Evolutionary conservation across 306 rosid genomes (phyloP), one percentile per base, ranked within the genome.

Genomic region (Styphnolobium japonicum): DNA sequence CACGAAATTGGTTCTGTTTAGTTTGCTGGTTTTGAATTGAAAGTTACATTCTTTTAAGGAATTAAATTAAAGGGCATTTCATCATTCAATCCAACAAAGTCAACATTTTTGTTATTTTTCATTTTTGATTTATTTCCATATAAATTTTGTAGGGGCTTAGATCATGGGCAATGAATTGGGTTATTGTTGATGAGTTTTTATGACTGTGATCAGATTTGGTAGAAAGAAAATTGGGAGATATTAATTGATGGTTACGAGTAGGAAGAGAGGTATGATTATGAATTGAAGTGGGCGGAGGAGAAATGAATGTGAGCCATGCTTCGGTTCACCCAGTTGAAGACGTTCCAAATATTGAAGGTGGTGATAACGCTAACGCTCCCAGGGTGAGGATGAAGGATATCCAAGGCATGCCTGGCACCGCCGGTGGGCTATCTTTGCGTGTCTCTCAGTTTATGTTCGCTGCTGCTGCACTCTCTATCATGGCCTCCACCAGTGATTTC

Each of bases 321-420:
- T 88, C 96, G 85, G 90, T 95, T 88, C 98, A 92, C 76, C 97
- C 98, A 6, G 86, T 83, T 43, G 96, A 92, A 52, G 92, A 82
- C 15, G 79, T 64, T 3, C 88, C 95, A 64, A 84, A 85, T 4
- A 91, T 83, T 48, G 89, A 86, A 36, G 96, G 78, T 18, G 84
- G 69, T 49, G 85, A 9, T 14, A 81, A 76, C 18, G 90, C 71
- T 7, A 84, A 85, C 82, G 87, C 81, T 23, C 91, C 90, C 5
- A 79, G 92, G 71, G 89, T 85, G 82, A 86, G 98, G 87, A 90
- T 92, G 97, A 92, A 91, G 77, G 95, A 91, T 72, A 60, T 91
- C 3, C 93, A 89, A 60, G 98, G 98, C 43, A 94, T 94, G 98
- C 97, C 97, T 9, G 98, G 97, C 81, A 94, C 98, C 2, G 84